Evolutionary conservation across 2,329 filamentous ascomycete species (phyloP).

Genomic region (Fusarium verticillioides): DNA sequence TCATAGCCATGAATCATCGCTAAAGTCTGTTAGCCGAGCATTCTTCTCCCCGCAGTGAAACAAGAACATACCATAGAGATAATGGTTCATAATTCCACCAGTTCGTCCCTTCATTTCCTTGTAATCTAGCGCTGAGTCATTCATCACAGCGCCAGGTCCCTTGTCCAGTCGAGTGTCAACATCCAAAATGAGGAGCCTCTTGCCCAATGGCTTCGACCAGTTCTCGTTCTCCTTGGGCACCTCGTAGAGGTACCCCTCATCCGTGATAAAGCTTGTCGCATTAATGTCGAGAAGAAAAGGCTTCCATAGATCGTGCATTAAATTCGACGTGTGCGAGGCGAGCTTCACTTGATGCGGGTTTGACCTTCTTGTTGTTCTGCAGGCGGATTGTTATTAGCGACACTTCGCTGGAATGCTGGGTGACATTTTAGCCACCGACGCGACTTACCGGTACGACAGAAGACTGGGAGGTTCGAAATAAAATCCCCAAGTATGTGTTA

Average conservation of each 20-base stretch:
- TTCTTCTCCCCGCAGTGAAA: background rate
- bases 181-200: constrained; percentile 39
- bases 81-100: constrained; percentile 37
- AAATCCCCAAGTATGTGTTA: constrained; percentile 5
- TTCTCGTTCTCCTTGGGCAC: constrained; percentile 5
- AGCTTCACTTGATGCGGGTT: background rate
- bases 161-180: constrained; percentile 30
- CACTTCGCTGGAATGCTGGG: background rate
- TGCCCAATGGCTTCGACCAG: constrained; percentile 26
- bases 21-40: background rate
- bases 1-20: constrained; percentile 59
- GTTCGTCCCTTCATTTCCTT: constrained; percentile 33
- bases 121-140: constrained; percentile 11
- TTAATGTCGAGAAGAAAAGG: constrained; percentile 33
- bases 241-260: constrained; percentile 33
- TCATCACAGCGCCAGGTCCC: constrained; percentile 29
- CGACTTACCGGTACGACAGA: constrained; percentile 1
- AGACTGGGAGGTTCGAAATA: constrained; percentile 1
- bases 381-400: background rate
- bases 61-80: constrained; percentile 30
- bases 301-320: constrained; percentile 28
- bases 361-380: background rate
- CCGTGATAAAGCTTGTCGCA: background rate
- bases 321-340: constrained; percentile 6
- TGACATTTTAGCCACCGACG: background rate